phyloP scores from a whole-genome alignment of 2,329 filamentous ascomycete genomes.

The Sordariomycetes sp. region DNA sequence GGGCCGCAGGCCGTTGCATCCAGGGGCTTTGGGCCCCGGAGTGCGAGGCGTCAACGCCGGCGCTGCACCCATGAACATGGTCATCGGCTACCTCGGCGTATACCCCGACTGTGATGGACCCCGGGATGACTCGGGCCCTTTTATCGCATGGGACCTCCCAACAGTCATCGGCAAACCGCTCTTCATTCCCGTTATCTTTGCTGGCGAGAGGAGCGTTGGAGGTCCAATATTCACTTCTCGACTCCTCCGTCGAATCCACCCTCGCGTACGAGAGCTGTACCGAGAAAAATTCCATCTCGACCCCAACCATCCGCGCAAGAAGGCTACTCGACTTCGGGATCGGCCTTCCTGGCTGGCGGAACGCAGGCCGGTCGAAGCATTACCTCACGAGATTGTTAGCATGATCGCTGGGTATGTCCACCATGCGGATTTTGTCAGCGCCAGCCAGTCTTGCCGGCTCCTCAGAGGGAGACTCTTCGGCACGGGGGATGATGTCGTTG shows the following conservation, averaged over 20 bases:
- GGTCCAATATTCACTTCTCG: background rate
- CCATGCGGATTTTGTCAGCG: background rate
- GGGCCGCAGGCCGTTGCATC: background rate
- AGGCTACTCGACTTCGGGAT: background rate
- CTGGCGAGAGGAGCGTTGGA: background rate
- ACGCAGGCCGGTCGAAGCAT: background rate
- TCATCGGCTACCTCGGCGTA: background rate
- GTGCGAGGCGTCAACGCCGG: no score
- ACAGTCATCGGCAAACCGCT: background rate
- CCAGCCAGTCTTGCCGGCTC: background rate
- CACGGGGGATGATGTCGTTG: background rate
- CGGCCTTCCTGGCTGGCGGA: background rate
- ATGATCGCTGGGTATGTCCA: background rate
- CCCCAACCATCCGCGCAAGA: background rate
- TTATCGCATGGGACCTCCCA: background rate
- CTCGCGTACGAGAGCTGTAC: background rate
- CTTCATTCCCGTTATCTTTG: background rate
- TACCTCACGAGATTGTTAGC: background rate
- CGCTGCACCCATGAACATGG: background rate
- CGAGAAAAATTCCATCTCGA: background rate
- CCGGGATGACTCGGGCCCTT: background rate
- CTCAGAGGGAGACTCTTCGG: background rate
- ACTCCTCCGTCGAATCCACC: background rate
- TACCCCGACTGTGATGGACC: background rate
- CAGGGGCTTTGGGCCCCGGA: slow-evolving; percentile 2